Evolutionary conservation across 2,329 filamentous ascomycete genomes (phyloP), one percentile per base, ranked within the genome.

Genomic region (Bertia moriformis): DNA sequence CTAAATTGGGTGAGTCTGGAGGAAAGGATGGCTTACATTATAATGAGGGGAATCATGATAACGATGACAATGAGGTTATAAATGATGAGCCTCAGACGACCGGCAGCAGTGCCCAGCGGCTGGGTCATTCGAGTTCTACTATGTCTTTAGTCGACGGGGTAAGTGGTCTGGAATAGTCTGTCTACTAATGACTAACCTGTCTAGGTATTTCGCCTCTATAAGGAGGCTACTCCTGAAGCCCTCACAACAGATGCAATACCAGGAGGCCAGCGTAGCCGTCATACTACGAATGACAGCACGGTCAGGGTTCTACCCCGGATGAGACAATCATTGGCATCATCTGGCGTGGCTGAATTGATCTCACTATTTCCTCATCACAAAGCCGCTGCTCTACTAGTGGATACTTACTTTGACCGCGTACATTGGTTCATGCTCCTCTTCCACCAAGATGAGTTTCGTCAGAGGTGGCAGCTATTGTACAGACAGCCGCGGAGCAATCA

Each of bases 401-500:
- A 58, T 29, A 59, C 19, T 18, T 60, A 59, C 37, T 61, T 61
- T 43, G 53, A 59, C 38, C 48, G 51, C n/a, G 48, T 54, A 0
- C 58, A 61, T 29, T 61, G 58, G 58, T 61, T 59, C 40, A 56
- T 55, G 41, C 43, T 59, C 3, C 45, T 60, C 4, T 59, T 60
- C 30, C 52, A 58, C 20, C 55, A 60, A 40, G 44, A 48, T 14
- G 47, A 53, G 3, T 61, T 60, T 29, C 44, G 45, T 30, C 7
- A 32, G 7, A 39, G 37, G 1, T 44, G 47, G 4, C 19, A 36
- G 13, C 24, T 37, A 4, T 30, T 49, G 0, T 51, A 48, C 13
- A 10, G 39, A 14, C 13, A 19, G 10, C 18, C 19, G 40, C 48
- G 2, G 14, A 40, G 39, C 13, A 50, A 48, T 46, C 44, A 45